Conservation (phyloP, 2,329 filamentous ascomycete genomes). For the Zasmidium angulare region DNA sequence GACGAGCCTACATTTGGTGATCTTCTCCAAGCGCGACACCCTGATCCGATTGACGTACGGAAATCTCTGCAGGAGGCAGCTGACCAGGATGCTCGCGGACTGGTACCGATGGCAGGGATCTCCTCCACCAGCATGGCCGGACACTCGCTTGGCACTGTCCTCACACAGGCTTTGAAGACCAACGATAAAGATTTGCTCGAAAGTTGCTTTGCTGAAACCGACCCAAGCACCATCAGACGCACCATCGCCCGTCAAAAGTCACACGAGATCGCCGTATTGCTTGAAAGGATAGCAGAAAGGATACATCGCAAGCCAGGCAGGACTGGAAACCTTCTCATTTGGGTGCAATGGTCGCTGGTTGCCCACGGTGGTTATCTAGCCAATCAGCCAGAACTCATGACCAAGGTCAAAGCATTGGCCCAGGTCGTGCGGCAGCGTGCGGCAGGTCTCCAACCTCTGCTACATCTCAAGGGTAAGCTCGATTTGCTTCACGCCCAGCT, state of each 20-base stretch:
- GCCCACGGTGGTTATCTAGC: conserved; percentile 90
- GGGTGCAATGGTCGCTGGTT: conserved; percentile 94
- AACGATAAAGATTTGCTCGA: conserved; percentile 89
- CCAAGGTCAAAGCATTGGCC: conserved; percentile 74
- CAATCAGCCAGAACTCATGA: conserved; percentile 78
- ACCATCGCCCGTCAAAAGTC: conserved; percentile 92
- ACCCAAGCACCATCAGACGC: conserved; percentile 73
- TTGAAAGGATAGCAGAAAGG: conserved; percentile 81
- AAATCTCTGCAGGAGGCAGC: conserved; percentile 44
- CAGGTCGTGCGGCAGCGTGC: conserved; percentile 86
- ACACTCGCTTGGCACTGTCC: conserved; percentile 76
- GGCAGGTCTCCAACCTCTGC: conserved; percentile 74
- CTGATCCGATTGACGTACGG: conserved; percentile 74
- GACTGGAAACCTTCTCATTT: conserved; percentile 85
- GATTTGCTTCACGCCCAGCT: conserved; percentile 93
- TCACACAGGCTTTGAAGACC: conserved; percentile 87
- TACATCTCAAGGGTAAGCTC: conserved; percentile 90
- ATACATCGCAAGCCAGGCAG: conserved; percentile 85
- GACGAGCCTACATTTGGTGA: conserved; percentile 78
- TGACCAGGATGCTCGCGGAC: conserved; percentile 33
- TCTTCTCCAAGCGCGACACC: conserved; percentile 67
- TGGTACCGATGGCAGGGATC: conserved; percentile 43
- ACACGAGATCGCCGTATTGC: conserved; percentile 71
- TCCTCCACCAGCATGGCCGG: conserved; percentile 51
- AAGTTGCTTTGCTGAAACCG: conserved; percentile 80